Evolutionary conservation across 2,329 filamentous ascomycete species (phyloP), one percentile per base, ranked within the genome.

Genomic region (Dendryphion nanum): DNA sequence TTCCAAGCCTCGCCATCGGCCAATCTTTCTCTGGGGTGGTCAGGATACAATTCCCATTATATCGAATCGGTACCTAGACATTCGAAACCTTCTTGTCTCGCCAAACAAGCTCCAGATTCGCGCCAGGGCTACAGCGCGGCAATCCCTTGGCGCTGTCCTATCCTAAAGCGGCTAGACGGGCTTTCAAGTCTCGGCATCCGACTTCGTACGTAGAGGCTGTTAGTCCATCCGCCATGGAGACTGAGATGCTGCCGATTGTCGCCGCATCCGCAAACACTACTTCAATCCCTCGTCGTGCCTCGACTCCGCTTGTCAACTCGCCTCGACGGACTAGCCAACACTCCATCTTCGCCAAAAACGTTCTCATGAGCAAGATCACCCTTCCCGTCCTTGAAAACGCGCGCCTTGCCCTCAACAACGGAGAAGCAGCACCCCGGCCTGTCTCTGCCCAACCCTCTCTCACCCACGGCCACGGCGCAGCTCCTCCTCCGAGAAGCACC

Each of bases 331-430:
- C 62, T 53, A 64, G 68, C 56, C 70, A 74, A 53, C 73, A 74
- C 57, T 75, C 72, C 36, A 55, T 60, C 43, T 69, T 73, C 50
- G 74, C 74, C 34, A 70, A 71, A 61, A 69, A 69, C 52, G 72
- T 71, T 53, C 71, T 75, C 55, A 73, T 75, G 68, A 71, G 66
- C 60, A 64, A 56, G 53, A 56, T 66, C 47, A 48, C 48, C 38
- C 48, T 53, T 20, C 47, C 51, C 35, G 44, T 39, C 37, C 40
- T 37, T 39, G 33, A 43, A 53, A 33, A 45, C 48, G n/a, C 23
- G 23, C 10, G 10, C 23, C 23, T 8, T n/a, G 10, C 10, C 23
- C 10, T 10, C 23, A 26, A 10, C 10, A 26, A n/a, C 3, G 23
- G 23, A 26, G 50, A 45, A 50, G 37, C 51, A 44, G 40, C 39